Conservation (phyloP, 805 yeast species). For the Lipomyces starkeyi region DNA sequence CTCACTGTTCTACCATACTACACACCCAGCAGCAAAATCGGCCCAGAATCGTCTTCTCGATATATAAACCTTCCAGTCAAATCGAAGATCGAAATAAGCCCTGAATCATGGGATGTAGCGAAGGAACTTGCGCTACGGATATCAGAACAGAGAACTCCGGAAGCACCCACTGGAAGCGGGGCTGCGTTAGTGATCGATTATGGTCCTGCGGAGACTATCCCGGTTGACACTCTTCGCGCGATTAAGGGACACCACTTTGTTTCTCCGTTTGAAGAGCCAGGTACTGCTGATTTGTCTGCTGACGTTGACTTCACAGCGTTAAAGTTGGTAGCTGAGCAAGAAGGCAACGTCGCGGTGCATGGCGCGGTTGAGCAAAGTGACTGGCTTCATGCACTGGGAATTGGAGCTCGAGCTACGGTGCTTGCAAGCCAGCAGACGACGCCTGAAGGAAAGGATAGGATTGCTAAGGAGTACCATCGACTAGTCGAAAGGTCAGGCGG, state of each 20-base stretch:
- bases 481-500: constrained; percentile 64
- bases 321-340: constrained; percentile 46
- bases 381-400: constrained; percentile 77
- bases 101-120: constrained; percentile 69
- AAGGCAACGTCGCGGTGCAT: constrained; percentile 45
- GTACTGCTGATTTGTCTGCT: constrained; percentile 78
- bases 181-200: constrained; percentile 79
- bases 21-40: constrained; percentile 62
- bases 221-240: constrained; percentile 75
- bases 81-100: constrained; percentile 72
- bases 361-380: constrained; percentile 81
- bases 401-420: constrained; percentile 63
- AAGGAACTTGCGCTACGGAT: constrained; percentile 58
- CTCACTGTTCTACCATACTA: constrained; percentile 62
- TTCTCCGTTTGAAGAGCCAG: constrained; percentile 76
- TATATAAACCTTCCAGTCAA: constrained; percentile 60
- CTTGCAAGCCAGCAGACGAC: constrained; percentile 54
- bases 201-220: constrained; percentile 67
- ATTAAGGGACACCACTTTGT: constrained; percentile 74
- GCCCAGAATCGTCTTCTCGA: constrained; percentile 60
- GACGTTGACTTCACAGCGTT: constrained; percentile 82
- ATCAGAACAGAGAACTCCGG: constrained; percentile 25
- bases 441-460: constrained; percentile 56
- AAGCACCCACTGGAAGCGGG: constrained; percentile 53
- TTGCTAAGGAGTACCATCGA: constrained; percentile 64